These are phyloP conservation scores for Scytalidium sp. DNA, from an alignment of 2,329 filamentous ascomycete genomes.

Conservation along the genomic window DNA sequence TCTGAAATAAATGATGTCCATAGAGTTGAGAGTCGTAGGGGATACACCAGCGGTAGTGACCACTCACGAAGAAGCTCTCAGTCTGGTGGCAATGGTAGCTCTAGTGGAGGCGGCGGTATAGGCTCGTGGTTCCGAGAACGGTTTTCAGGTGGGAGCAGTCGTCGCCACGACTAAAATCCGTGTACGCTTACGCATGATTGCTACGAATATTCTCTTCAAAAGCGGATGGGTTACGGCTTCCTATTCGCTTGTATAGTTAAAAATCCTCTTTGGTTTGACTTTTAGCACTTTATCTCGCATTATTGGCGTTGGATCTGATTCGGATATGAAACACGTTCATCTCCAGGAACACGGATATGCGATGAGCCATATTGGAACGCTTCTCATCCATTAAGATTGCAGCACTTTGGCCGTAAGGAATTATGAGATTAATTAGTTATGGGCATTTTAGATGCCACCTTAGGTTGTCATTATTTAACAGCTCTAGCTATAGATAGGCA, in stretches of 20 bases:
- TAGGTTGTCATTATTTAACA: conserved; percentile 1
- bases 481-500: conserved; percentile 35
- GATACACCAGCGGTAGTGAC: conserved; percentile 23
- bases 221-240: no score
- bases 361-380: neutral
- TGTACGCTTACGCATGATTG: neutral
- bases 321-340: neutral
- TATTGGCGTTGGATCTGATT: neutral
- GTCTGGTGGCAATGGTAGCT: conserved; percentile 8
- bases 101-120: conserved; percentile 11
- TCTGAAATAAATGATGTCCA: conserved; percentile 14
- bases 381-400: neutral
- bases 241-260: neutral
- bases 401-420: neutral
- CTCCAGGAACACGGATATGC: neutral
- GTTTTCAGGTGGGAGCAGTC: conserved; percentile 8
- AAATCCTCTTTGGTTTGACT: neutral
- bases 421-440: neutral
- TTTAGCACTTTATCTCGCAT: neutral
- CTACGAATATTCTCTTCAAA: no score
- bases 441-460: neutral
- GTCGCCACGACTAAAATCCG: conserved; percentile 10
- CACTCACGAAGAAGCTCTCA: conserved; percentile 17
- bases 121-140: conserved; percentile 23
- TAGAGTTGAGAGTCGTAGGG: conserved; percentile 12